These are phyloP conservation scores for Trypanosoma platydactyli DNA, from an alignment of 208 protist species.

Conservation along the genomic window DNA sequence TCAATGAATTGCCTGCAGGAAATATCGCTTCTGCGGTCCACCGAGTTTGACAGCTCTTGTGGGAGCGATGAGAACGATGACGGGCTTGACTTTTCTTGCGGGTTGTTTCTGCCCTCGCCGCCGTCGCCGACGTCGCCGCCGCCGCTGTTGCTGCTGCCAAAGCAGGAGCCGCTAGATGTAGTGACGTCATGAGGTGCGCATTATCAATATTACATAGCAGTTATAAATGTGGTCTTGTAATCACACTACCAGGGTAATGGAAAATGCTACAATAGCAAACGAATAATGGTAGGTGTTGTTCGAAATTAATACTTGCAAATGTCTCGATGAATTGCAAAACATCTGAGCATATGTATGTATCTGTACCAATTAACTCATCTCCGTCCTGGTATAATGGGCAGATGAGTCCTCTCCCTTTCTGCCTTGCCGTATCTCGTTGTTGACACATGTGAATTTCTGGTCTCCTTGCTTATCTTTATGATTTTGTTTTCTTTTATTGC, in stretches of 20 bases:
- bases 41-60: not conserved
- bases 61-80: not conserved
- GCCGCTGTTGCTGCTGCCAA: not conserved
- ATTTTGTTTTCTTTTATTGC: conserved; percentile 2
- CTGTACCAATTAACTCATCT: not conserved
- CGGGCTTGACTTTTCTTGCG: too few relatives aligned
- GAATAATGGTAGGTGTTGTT: too few relatives aligned
- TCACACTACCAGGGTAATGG: too few relatives aligned
- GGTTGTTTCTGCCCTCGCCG: too few relatives aligned
- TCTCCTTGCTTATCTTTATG: conserved; percentile 10
- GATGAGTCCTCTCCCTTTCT: too few relatives aligned
- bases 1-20: conserved; percentile 1
- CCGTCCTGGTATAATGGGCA: not conserved
- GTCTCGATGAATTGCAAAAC: too few relatives aligned
- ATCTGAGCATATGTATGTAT: not conserved
- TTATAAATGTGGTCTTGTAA: too few relatives aligned
- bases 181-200: not conserved
- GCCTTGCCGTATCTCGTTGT: too few relatives aligned
- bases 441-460: conserved; percentile 1
- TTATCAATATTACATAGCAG: not conserved
- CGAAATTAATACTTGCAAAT: too few relatives aligned
- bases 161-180: not conserved
- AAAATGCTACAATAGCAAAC: too few relatives aligned
- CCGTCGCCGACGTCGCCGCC: not conserved
- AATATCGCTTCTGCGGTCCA: conserved; percentile 1